Base-by-base conservation (phyloP, 2,329 filamentous ascomycete genomes). In the Colletotrichum chlorophyti region DNA sequence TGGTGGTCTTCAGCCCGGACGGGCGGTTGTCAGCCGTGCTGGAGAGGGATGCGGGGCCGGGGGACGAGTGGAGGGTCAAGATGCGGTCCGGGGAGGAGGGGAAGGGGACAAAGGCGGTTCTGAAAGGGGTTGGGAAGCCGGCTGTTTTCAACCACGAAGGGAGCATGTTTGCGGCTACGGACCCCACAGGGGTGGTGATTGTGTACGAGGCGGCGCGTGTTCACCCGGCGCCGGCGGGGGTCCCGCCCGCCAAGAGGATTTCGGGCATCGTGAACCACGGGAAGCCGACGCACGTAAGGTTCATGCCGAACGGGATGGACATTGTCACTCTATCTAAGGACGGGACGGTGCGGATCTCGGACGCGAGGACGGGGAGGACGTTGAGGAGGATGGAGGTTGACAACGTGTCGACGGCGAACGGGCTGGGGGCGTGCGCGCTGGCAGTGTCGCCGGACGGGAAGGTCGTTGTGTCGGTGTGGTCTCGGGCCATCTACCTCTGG, bases 401-500 rank as follows among this genome's bases (percentile, higher is more conserved):
- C 9, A 65, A 63, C 10, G 64, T 64, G 12, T 62, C 55, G 58
- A 32, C 35, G 41, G 48, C 19, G 24, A 61, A 47, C 27, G 54
- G 35, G 9, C 42, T 38, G 27, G 70, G 69, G 41, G 70, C 74
- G 5, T 71, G 70, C 2, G 66, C 69, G 17, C 52, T 78, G 15
- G 67, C 65, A 34, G 70, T 76, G 5, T 71, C 71, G 3, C 60
- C 58, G 1, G 68, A 74, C 49, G 74, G 73, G 21, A 50, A 49
- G 7, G 65, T 70, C 27, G 66, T 78, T 17, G 66, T 72, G 17
- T 74, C 70, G 26, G 65, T 78, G 48, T 78, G 75, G 76, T 74
- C 72, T 45, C 58, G 69, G 1, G 69, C 66, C 7, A 70, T 78
- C 11, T 69, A 76, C 63, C 53, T 73, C 38, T 78, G 76, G 76